phyloP scores from a whole-genome alignment of 768 basidiomycete genomes.

The Mycena venus region DNA sequence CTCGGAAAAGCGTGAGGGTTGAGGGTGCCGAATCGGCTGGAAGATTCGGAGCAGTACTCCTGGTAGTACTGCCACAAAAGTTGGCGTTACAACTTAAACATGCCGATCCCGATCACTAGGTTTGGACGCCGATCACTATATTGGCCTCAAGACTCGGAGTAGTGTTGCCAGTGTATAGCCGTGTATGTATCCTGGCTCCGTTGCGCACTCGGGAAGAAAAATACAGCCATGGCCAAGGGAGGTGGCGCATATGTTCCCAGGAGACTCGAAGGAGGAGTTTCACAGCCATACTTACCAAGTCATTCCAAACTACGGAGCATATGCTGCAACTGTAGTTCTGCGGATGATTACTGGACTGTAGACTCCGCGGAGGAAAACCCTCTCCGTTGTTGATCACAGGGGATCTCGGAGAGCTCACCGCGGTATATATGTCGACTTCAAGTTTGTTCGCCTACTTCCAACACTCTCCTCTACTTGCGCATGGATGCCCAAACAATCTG shows the following conservation, averaged over 20 bases:
- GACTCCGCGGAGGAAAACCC: background rate
- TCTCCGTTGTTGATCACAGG: background rate
- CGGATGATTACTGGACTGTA: background rate
- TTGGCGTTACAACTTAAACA: background rate
- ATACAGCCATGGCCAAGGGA: background rate
- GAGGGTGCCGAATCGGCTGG: no score
- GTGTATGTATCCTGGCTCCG: no score
- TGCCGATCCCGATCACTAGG: no score
- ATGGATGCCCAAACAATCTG: slow-evolving; percentile 1
- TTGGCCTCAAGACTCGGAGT: no score
- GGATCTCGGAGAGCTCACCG: background rate
- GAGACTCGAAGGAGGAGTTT: background rate
- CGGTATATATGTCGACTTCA: background rate
- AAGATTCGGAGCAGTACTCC: no score
- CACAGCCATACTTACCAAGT: background rate
- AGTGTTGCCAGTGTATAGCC: no score
- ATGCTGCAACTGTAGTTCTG: background rate
- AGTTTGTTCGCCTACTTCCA: background rate
- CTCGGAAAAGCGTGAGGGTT: no score
- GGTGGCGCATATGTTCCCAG: background rate
- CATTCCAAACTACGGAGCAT: background rate
- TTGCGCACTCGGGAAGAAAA: background rate
- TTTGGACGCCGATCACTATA: no score
- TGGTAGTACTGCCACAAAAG: no score
- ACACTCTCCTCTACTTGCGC: background rate